Base-by-base conservation (phyloP, 441 rosid species). In the Pelargonium myrrhifolium region DNA sequence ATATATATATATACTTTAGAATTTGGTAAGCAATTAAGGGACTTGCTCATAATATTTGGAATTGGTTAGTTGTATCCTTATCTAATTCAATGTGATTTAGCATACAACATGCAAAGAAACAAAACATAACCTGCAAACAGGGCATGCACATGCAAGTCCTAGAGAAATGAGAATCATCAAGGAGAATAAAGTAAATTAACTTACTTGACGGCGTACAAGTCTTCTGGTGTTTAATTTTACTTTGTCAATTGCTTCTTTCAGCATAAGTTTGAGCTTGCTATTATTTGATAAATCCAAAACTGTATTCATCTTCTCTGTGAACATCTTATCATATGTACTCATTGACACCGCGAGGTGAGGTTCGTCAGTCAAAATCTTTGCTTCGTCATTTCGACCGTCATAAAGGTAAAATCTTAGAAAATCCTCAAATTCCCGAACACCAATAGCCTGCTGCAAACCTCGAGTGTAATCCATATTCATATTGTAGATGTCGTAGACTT, bases 171-270 rank as follows among this genome's bases (percentile, higher is more conserved):
- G 26, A 35, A 11, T 47, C 43, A 17, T 3, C 15, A n/a, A 56
- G 14, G 20, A 63, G 28, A 18, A 7, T 58, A 2, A 58, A 61
- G 17, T 20, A 24, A 56, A 49, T 10, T 40, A 3, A 77, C 92
- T 83, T 84, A 89, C 97, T 81, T 93, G 97, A 45, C 86, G 87
- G 65, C 87, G 96, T 49, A 93, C 87, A 67, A 91, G 96, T 80
- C 87, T 88, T 76, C 92, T 76, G 12, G 96, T 89, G 75, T 91
- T 87, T 66, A 76, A 55, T 82, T 93, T 91, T 37, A 93, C 86
- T 58, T 76, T 80, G 74, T 81, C 87, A 76, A 88, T 79, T 47
- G 97, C 93, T 72, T 81, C 93, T 68, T 80, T 79, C 68, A 93
- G 66, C 68, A 85, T 20, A 77, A 77, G 47, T 76, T 79, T 83